Percentiles rank a stretch among this genome's conserved stretches.
Conservation (phyloP, 2,329 filamentous ascomycete species). For the Alternaria angustiovoidea region DNA sequence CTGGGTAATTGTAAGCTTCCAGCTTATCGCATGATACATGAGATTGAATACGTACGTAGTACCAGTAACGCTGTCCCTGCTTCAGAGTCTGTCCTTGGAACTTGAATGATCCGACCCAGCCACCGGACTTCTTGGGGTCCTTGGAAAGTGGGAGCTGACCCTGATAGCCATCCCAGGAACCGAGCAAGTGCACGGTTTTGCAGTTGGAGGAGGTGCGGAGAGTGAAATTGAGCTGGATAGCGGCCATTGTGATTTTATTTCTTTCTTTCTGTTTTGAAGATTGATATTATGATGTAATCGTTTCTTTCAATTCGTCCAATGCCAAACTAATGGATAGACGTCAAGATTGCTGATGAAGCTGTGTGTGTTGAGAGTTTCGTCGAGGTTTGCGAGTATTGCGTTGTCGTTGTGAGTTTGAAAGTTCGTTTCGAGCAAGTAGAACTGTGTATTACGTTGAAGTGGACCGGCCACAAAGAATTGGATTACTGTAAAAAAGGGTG, state of each 20-base stretch:
- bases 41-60: constrained; percentile 71
- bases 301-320: constrained; percentile 41
- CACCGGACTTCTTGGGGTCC: constrained; percentile 86
- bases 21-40: not conserved
- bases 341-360: constrained; percentile 46
- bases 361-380: constrained; percentile 33
- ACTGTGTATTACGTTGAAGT: constrained; percentile 54
- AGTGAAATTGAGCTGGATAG: constrained; percentile 93
- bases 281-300: constrained; percentile 36
- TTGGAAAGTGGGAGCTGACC: constrained; percentile 94
- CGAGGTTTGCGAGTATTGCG: constrained; percentile 43
- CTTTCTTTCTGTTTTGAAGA: constrained; percentile 32
- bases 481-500: constrained; percentile 46
- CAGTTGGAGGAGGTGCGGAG: constrained; percentile 95
- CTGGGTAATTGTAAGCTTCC: constrained; percentile 30
- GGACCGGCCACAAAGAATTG: constrained; percentile 54
- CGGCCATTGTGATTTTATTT: constrained; percentile 69
- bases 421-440: constrained; percentile 59
- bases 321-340: constrained; percentile 51
- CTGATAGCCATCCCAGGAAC: constrained; percentile 97
- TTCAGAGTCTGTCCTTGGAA: constrained; percentile 89
- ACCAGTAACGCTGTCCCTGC: constrained; percentile 96
- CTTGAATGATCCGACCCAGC: constrained; percentile 96
- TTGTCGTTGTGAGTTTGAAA: constrained; percentile 27
- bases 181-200: constrained; percentile 96